These are phyloP conservation scores for Dictyostelium purpureum DNA, from an alignment of 78 protist genomes.

Conservation along the genomic window DNA sequence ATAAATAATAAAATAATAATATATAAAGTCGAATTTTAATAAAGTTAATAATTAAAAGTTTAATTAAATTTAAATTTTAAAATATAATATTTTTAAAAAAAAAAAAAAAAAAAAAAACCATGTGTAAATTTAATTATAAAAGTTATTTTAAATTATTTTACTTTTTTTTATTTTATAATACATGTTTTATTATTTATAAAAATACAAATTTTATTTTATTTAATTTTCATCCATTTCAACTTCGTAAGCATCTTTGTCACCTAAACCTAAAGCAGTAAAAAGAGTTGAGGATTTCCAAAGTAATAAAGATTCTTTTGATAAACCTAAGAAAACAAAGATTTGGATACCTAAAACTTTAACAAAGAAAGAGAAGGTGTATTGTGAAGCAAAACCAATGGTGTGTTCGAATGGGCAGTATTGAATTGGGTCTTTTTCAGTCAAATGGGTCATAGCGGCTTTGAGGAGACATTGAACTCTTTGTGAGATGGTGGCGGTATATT, in stretches of 20 bases:
- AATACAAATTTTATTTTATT: too few species aligned
- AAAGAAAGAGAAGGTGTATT: background rate
- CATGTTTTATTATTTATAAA: too few species aligned
- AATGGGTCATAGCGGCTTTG: background rate
- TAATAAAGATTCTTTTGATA: background rate
- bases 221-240: background rate
- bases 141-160: too few species aligned
- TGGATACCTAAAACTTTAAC: background rate
- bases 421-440: too few species aligned
- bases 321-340: background rate
- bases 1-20: too few species aligned
- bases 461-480: background rate
- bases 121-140: too few species aligned
- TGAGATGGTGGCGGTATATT: background rate
- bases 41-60: too few species aligned
- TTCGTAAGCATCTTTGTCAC: constrained; percentile 1
- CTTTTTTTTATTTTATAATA: too few species aligned
- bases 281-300: background rate
- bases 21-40: too few species aligned
- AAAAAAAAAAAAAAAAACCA: too few species aligned
- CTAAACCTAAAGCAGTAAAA: background rate
- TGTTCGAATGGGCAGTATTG: background rate
- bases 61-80: too few species aligned
- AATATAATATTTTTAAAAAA: too few species aligned
- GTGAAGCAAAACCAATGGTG: background rate